phyloP scores from a whole-genome alignment of 2,329 filamentous ascomycete species.

The Fusarium lateritium region DNA sequence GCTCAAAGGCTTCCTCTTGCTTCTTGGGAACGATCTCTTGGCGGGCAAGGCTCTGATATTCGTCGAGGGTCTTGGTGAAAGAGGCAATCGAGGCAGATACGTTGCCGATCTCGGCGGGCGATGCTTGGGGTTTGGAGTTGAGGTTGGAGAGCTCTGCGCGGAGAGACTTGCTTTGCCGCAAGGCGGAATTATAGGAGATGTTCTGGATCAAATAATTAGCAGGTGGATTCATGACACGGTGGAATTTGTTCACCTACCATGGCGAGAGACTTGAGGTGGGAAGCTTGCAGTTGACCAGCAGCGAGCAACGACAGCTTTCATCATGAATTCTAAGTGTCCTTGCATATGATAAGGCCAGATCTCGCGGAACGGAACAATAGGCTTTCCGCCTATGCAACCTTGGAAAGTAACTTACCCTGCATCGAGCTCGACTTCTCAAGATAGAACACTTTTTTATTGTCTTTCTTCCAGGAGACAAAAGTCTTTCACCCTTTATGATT shows the following conservation, averaged over 20 bases:
- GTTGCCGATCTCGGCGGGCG: slow-evolving; percentile 72
- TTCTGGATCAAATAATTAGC: slow-evolving; percentile 66
- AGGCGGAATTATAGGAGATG: slow-evolving; percentile 86
- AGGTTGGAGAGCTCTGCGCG: slow-evolving; percentile 82
- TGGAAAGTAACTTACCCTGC: slow-evolving; percentile 21
- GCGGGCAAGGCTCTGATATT: slow-evolving; percentile 87
- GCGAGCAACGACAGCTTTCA: slow-evolving; percentile 33
- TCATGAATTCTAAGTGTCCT: slow-evolving; percentile 37
- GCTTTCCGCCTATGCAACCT: slow-evolving; percentile 2
- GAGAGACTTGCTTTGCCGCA: slow-evolving; percentile 87
- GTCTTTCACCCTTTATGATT: too few species aligned
- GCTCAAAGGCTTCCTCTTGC: slow-evolving; percentile 89
- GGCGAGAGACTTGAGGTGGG: slow-evolving; percentile 38
- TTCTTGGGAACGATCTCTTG: slow-evolving; percentile 93
- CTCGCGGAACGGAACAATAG: slow-evolving; percentile 44
- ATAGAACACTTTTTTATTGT: too few species aligned
- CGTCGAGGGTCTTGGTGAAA: slow-evolving; percentile 91
- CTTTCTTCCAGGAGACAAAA: too few species aligned
- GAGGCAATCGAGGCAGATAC: slow-evolving; percentile 83
- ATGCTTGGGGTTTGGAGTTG: slow-evolving; percentile 74
- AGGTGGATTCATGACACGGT: rapidly evolving
- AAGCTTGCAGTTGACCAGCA: slow-evolving; percentile 24
- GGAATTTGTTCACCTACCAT: slow-evolving; percentile 33
- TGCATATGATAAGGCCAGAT: slow-evolving; percentile 50
- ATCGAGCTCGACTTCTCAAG: background rate